Evolutionary conservation across 352 stramenopile genomes (phyloP), one percentile per base, ranked within the genome.

Genomic region (Elongisporangium undulatum): DNA sequence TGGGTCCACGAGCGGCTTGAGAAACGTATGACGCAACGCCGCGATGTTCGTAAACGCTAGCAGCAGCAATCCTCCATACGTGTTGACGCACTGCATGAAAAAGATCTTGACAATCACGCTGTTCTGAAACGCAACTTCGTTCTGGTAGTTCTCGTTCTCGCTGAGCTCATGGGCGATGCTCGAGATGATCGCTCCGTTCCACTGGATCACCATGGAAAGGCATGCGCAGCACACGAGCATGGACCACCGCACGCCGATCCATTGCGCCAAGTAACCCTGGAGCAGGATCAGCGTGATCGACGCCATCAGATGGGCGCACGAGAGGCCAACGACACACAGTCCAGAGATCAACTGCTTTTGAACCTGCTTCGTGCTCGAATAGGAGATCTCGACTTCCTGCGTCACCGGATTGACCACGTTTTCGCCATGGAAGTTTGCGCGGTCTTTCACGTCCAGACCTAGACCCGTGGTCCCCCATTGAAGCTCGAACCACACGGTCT

Each of bases 401-500:
- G 68, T 69, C 59, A 71, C 49, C 22, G 73, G 64, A 56, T 82
- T 67, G 1, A 55, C 62, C 2, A 65, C 58, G 21, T n/a, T 49
- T 4, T 58, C 53, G 22, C 75, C 65, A n/a, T 56, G 64, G 22
- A 74, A 77, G 16, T 65, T 70, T 9, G 63, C 50, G 8, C 64
- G 76, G 5, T 75, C 59, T 20, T 72, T 48, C 2, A 64, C 3
- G 6, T 68, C 51, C 16, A 65, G 34, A 10, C 59, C 13, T 17
- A 65, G 20, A 6, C 54, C 55, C 15, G 53, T 51, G 29, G 75
- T 75, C 3, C 77, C 79, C 82, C 82, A 91, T 62, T 85, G 66
- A 17, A 91, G 78, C 24, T 78, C 67, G 26, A 79, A 80, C 77
- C 77, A 83, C 7, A 79, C 68, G 29, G 77, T 85, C 38, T 67